These are phyloP conservation scores for Cercospora sp. DNA, from an alignment of 2,329 filamentous ascomycete genomes.

Conservation along the genomic window DNA sequence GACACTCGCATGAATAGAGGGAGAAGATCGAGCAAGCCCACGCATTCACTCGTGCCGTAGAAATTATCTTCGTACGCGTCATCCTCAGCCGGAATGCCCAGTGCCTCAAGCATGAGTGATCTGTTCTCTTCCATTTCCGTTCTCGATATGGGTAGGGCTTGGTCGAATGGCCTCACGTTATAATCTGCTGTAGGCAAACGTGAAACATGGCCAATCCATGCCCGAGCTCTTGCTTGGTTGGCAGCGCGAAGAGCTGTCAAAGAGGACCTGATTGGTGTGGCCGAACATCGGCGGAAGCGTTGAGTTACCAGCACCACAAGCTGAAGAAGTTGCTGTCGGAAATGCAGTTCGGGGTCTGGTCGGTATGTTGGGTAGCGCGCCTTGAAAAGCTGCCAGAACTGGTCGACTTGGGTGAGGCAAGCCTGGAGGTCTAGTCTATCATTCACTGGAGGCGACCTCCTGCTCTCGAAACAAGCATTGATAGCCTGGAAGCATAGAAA, in stretches of 20 bases:
- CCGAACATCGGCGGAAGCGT: constrained; percentile 42
- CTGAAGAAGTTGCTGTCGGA: constrained; percentile 52
- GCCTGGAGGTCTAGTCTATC: constrained; percentile 8
- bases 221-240: constrained; percentile 40
- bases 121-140: constrained; percentile 30
- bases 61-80: constrained; percentile 31
- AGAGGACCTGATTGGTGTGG: constrained; percentile 41
- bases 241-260: constrained; percentile 40
- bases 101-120: constrained; percentile 24
- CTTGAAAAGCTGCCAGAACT: constrained; percentile 48
- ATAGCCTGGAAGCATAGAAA: constrained; percentile 54
- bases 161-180: constrained; percentile 22
- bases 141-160: constrained; percentile 15
- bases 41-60: constrained; percentile 40
- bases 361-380: constrained; percentile 40
- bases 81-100: constrained; percentile 31
- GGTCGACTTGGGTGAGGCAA: constrained; percentile 36
- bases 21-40: constrained; percentile 45
- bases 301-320: constrained; percentile 49
- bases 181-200: constrained; percentile 23
- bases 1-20: constrained; percentile 54
- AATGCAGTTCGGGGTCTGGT: constrained; percentile 44
- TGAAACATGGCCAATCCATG: constrained; percentile 30
- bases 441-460: background rate
- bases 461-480: constrained; percentile 42